Percentiles rank a stretch among this genome's conserved stretches.
phyloP scores from a whole-genome alignment of 306 rosid genomes.

The Vachellia collinsii region DNA sequence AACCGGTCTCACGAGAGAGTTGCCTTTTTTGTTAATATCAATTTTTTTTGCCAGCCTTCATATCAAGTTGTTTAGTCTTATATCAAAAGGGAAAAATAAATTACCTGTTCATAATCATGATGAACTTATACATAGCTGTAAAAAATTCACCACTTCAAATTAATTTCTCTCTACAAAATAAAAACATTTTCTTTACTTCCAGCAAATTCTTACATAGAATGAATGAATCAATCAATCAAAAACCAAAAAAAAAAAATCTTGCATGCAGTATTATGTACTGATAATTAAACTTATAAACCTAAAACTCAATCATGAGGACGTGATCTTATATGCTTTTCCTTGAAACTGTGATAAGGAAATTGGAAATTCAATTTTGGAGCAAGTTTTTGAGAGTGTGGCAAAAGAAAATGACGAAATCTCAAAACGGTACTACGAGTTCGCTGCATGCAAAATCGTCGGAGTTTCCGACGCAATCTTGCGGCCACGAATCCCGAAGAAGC shows the following conservation, averaged over 20 bases:
- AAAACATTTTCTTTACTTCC: not conserved
- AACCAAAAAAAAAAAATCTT: conserved; percentile 4
- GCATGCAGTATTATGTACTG: not conserved
- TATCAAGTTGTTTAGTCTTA: too few species aligned
- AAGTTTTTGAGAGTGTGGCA: conserved; percentile 37
- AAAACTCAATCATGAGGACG: not conserved
- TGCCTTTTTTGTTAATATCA: too few species aligned
- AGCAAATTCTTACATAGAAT: conserved; percentile 52
- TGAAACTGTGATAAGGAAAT: too few species aligned
- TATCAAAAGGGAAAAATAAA: too few species aligned
- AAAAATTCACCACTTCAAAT: too few species aligned
- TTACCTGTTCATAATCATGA: too few species aligned
- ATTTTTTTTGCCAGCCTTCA: too few species aligned
- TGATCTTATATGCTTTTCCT: not conserved
- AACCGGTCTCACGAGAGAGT: too few species aligned
- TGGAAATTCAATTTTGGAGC: not conserved
- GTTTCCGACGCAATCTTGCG: conserved; percentile 69
- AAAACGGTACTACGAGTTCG: conserved; percentile 59
- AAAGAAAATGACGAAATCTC: conserved; percentile 1
- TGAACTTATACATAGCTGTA: too few species aligned
- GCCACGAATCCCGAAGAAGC: conserved; percentile 99
- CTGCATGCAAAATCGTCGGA: conserved; percentile 82
- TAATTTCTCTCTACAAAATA: not conserved
- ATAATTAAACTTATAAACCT: too few species aligned
- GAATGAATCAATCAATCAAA: not conserved